Evolutionary conservation across 768 basidiomycete genomes (phyloP).

Genomic region (Kwoniella mangroviensis): DNA sequence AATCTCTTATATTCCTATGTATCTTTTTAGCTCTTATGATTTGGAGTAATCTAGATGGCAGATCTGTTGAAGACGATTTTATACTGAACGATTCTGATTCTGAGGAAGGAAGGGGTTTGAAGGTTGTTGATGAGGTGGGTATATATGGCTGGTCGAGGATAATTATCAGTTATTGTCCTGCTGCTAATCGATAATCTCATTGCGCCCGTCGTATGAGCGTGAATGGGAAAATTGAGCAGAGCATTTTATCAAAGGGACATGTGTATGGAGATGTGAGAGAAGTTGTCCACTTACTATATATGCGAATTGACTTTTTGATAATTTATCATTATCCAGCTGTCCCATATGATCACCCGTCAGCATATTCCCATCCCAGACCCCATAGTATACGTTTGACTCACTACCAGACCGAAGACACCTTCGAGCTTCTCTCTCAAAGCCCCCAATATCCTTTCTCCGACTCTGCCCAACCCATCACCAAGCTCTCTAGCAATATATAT

Average conservation of each 20-base stretch:
- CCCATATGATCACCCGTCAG: neutral
- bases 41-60: constrained; percentile 10
- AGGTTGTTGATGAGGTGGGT: constrained; percentile 16
- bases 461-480: constrained; percentile 10
- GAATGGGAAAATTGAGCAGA: too few relatives aligned
- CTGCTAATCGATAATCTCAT: too few relatives aligned
- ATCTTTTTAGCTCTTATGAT: constrained; percentile 27
- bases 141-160: constrained; percentile 13
- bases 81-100: constrained; percentile 1
- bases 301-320: constrained; percentile 24
- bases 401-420: constrained; percentile 32
- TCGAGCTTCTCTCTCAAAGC: constrained; percentile 21
- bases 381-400: constrained; percentile 19
- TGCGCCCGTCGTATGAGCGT: too few relatives aligned
- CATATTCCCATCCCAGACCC: neutral
- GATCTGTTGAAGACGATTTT: neutral
- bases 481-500: constrained; percentile 30
- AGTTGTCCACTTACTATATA: constrained; percentile 24
- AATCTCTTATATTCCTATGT: constrained; percentile 35
- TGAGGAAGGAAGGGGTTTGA: constrained; percentile 7
- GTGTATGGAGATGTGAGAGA: neutral
- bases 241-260: neutral
- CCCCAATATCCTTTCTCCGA: constrained; percentile 22
- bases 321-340: constrained; percentile 26
- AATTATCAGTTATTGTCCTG: neutral